These are phyloP conservation scores for Coemansia sp. DNA, from an alignment of 192 early-diverging fungal genomes.

Conservation along the genomic window DNA sequence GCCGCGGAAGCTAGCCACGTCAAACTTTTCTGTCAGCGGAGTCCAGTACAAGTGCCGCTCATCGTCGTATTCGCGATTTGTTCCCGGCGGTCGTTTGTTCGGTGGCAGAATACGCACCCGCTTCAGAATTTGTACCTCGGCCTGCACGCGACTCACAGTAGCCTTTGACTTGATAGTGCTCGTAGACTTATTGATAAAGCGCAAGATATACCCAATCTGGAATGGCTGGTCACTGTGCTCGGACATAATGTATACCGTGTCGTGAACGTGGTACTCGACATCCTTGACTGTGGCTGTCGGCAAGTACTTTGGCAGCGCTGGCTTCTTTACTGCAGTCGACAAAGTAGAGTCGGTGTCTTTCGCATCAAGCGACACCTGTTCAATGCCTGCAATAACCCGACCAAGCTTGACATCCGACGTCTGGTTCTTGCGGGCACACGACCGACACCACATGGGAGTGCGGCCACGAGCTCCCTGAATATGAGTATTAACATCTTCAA, in stretches of 20 bases:
- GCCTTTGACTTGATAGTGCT: background rate
- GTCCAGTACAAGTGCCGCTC: conserved; percentile 56
- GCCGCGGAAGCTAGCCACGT: conserved; percentile 49
- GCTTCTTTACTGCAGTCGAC: background rate
- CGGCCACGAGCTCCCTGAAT: conserved; percentile 6
- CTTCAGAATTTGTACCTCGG: conserved; percentile 48
- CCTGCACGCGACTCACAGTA: background rate
- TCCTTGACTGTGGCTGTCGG: conserved; percentile 25
- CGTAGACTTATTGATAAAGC: conserved; percentile 15
- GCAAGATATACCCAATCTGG: conserved; percentile 57
- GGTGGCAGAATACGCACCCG: conserved; percentile 34
- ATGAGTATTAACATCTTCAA: conserved; percentile 56
- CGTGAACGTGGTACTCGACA: conserved; percentile 56
- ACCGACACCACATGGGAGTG: conserved; percentile 30
- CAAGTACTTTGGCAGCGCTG: conserved; percentile 13
- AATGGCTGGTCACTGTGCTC: conserved; percentile 50
- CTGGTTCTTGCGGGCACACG: conserved; percentile 27
- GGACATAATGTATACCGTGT: conserved; percentile 60
- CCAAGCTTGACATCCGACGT: conserved; percentile 19
- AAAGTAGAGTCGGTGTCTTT: conserved; percentile 4
- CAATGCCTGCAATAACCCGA: conserved; percentile 9
- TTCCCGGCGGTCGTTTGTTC: conserved; percentile 13
- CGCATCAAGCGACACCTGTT: background rate
- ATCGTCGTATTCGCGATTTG: conserved; percentile 34
- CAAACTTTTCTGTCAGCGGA: conserved; percentile 13